These are phyloP conservation scores for Trichocomaceae sp. DNA, from an alignment of 2,329 filamentous ascomycete genomes.

Conservation along the genomic window DNA sequence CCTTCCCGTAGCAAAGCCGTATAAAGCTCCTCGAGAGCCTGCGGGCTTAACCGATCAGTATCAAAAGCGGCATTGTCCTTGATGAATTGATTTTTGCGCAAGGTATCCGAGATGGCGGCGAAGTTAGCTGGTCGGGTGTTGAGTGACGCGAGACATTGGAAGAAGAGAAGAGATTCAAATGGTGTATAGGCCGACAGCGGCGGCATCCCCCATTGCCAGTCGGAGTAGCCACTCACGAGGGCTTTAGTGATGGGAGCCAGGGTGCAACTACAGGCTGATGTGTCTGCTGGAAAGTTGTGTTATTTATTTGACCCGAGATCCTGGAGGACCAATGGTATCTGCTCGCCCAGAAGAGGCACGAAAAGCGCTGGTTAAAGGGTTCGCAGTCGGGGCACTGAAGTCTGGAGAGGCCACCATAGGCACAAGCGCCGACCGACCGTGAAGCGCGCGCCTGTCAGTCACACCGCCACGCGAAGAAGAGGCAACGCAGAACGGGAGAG, in stretches of 20 bases:
- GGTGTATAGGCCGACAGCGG: constrained; percentile 64
- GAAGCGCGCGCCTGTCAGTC: constrained; percentile 6
- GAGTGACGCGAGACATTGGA: constrained; percentile 67
- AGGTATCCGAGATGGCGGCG: constrained; percentile 62
- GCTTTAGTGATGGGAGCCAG: constrained; percentile 25
- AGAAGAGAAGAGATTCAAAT: constrained; percentile 79
- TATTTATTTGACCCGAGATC: background rate
- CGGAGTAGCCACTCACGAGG: constrained; percentile 31
- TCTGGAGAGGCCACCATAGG: constrained; percentile 1
- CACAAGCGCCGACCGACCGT: constrained; percentile 2
- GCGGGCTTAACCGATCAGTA: constrained; percentile 64
- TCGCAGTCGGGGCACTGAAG: background rate
- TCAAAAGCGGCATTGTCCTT: constrained; percentile 66
- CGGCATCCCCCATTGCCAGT: constrained; percentile 50
- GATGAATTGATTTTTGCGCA: constrained; percentile 68
- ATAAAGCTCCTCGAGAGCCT: constrained; percentile 73
- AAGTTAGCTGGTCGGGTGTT: constrained; percentile 63
- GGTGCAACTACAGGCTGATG: background rate
- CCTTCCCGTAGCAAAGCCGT: constrained; percentile 70
- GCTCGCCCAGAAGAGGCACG: background rate
- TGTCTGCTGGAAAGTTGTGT: background rate
- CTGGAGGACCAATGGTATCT: background rate
- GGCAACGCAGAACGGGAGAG: background rate
- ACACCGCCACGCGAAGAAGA: constrained; percentile 1
- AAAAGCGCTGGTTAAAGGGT: background rate